These are phyloP conservation scores for Conringia planisiliqua DNA, from an alignment of 345 rosid species.

Conservation along the genomic window DNA sequence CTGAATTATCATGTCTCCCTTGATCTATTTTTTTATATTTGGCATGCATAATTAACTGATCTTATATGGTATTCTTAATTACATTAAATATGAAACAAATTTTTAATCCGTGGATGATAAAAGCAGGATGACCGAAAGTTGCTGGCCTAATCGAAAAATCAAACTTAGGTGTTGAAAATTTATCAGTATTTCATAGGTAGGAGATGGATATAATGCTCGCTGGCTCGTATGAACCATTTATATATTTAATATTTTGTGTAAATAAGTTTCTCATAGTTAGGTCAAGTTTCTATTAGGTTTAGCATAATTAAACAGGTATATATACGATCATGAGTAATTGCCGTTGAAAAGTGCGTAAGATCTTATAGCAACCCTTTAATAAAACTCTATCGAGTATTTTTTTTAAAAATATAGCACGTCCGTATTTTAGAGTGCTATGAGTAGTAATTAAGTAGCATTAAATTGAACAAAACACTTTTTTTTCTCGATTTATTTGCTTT, in stretches of 20 bases:
- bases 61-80: neutral
- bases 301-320: neutral
- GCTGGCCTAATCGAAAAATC: constrained; percentile 13
- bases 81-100: neutral
- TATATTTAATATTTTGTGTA: neutral
- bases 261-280: neutral
- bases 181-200: neutral
- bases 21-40: neutral
- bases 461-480: neutral
- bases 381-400: neutral
- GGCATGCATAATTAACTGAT: neutral
- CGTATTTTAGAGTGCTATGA: neutral
- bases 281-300: constrained; percentile 4
- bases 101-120: neutral
- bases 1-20: neutral
- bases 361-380: constrained; percentile 6
- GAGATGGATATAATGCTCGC: constrained; percentile 5
- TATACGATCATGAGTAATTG: neutral
- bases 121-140: constrained; percentile 20
- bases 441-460: constrained; percentile 6
- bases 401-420: neutral
- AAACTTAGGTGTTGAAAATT: constrained; percentile 9
- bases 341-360: constrained; percentile 4
- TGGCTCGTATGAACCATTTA: constrained; percentile 10
- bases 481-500: neutral